Base-by-base conservation (phyloP, 225 moss, liverwort and hornwort species). In the Physcomitrium patens region DNA sequence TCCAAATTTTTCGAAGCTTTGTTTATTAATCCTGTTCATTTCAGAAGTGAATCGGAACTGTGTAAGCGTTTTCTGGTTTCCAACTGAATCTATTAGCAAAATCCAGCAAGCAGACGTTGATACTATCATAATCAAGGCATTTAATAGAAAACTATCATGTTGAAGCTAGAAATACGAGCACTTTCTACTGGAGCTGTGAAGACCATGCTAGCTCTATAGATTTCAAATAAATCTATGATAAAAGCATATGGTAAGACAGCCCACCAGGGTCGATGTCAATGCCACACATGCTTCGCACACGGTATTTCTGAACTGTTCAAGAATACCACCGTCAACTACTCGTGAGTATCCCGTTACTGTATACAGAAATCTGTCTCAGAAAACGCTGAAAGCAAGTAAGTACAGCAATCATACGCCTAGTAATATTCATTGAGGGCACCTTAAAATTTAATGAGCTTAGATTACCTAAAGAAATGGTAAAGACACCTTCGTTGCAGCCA, bases 401-500 rank as follows among this genome's bases (percentile, higher is more conserved):
- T 23, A 65, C 66, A 46, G 78, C 11, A 26, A 14, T 77, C 27
- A 11, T 7, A 60, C 19, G 31, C 49, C 27, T 18, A 23, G 0
- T 13, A 61, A 17, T 23, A 68, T 41, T 52, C 70, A 31, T 18
- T 28, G 28, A 57, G 19, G 57, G 20, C 3, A 17, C 13, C 50
- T 69, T 26, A 67, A 45, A 54, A 41, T 65, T 26, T 22, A 43
- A 59, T 56, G 31, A 10, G 17, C 28, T 37, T 17, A 18, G 16
- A 67, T 46, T 90, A 97, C 97, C 94, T 63, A 94, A 72, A 71
- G 89, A 79, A 20, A 94, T 87, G 56, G 96, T 93, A 55, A 97
- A 71, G 59, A 86, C 81, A 27, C 97, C 97, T 76, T 90, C 93
- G 60, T 99, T 99, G 82, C 97, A 99, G 69, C 95, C 97, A 22